Percentiles rank a stretch among this genome's conserved stretches.
Evolutionary conservation across 1,284 basidiomycete species (phyloP).

Genomic region (Puccinia triticina): DNA sequence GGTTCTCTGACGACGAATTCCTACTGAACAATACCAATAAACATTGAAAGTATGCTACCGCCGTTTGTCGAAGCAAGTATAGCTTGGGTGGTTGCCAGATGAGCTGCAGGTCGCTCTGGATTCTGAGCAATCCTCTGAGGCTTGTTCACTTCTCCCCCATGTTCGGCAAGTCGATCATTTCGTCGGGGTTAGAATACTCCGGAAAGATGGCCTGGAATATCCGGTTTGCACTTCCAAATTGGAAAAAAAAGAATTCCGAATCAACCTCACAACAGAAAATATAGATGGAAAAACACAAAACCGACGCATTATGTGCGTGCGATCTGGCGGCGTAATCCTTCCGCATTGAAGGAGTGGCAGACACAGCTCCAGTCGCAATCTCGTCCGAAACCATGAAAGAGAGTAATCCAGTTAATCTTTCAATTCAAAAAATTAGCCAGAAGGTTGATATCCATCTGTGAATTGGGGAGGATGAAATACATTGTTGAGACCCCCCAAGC

Average conservation of each 20-base stretch:
- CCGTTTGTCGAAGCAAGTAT: not conserved
- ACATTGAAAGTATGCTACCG: too few species aligned
- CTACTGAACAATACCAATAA: constrained; percentile 56
- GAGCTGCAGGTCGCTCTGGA: not conserved
- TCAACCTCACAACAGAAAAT: not conserved
- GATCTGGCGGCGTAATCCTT: not conserved
- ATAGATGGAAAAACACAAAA: constrained; percentile 10
- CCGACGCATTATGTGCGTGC: not conserved
- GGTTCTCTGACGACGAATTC: constrained; percentile 61
- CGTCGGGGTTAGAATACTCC: not conserved
- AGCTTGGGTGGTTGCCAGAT: not conserved
- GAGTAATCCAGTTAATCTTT: constrained; percentile 40
- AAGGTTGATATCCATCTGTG: not conserved
- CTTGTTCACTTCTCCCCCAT: constrained; percentile 18
- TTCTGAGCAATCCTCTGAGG: not conserved
- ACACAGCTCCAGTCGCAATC: constrained; percentile 1
- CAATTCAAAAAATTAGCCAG: not conserved
- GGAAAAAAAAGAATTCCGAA: not conserved
- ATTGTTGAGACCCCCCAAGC: constrained; percentile 35
- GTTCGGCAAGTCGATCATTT: constrained; percentile 31
- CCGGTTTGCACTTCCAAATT: not conserved
- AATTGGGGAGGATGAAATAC: not conserved
- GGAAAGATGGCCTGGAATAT: constrained; percentile 14
- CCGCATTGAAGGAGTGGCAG: not conserved
- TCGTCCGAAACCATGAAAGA: constrained; percentile 43